Percentiles rank a stretch among this genome's conserved stretches.
phyloP scores from a whole-genome alignment of 805 yeast genomes.

The Metschnikowia reukaufii region DNA sequence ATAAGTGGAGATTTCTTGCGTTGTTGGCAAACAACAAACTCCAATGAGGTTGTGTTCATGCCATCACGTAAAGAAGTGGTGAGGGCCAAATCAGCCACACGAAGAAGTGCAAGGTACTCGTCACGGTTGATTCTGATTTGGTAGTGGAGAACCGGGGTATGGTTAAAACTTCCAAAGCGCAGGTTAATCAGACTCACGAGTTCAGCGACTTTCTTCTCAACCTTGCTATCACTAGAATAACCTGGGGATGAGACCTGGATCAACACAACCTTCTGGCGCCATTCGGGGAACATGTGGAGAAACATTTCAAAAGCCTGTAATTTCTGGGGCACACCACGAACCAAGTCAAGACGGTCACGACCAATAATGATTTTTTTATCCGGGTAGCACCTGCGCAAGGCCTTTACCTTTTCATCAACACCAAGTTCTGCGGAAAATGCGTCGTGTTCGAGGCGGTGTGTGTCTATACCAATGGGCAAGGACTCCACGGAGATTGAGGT shows the following conservation, averaged over 20 bases:
- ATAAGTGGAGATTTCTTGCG: conserved; percentile 72
- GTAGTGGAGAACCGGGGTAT: conserved; percentile 88
- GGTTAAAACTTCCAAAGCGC: conserved; percentile 76
- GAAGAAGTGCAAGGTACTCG: conserved; percentile 82
- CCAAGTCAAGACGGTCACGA: conserved; percentile 87
- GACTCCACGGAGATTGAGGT: conserved; percentile 70
- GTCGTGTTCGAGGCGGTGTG: conserved; percentile 62
- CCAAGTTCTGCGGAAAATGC: conserved; percentile 41
- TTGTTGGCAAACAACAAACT: conserved; percentile 86
- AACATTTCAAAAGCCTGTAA: conserved; percentile 87
- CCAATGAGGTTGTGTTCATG: conserved; percentile 92
- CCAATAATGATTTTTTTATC: conserved; percentile 84
- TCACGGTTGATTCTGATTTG: conserved; percentile 85
- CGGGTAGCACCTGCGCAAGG: conserved; percentile 61
- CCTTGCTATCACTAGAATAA: conserved; percentile 54
- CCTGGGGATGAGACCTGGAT: conserved; percentile 91
- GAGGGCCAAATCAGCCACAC: conserved; percentile 87
- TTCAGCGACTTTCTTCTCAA: conserved; percentile 83
- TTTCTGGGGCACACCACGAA: conserved; percentile 92
- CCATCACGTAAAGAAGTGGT: conserved; percentile 94
- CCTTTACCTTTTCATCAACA: conserved; percentile 62
- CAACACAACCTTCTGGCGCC: conserved; percentile 82
- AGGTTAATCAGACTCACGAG: conserved; percentile 80
- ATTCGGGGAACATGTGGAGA: conserved; percentile 86
- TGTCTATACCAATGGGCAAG: conserved; percentile 88